Evolutionary conservation across 163 green algal genomes (phyloP), one percentile per base, ranked within the genome.

Genomic region (Scenedesmus sp.): DNA sequence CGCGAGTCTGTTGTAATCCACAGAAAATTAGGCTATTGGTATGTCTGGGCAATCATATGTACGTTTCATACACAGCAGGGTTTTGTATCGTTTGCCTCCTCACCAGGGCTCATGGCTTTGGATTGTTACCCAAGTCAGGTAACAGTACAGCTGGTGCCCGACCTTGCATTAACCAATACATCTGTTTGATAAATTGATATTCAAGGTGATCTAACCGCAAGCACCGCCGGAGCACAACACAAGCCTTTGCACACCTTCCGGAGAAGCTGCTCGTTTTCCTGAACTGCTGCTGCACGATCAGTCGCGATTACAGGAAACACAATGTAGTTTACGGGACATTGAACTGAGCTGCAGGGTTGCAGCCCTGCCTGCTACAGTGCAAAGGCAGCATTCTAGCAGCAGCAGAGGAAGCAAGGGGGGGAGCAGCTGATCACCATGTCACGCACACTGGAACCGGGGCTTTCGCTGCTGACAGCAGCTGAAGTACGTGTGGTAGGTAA

Each of bases 401-500:
- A 81, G 72, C 72, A 81, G 35, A 49, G 72, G 33, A 81, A 49
- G 35, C 18, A 33, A 12, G n/a, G 35, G 35, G 49, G 35, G 72
- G 72, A 49, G 37, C 37, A 30, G 46, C 35, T 86, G 81, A 65
- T 46, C 51, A 43, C 18, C 30, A 86, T 91, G 87, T 82, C 79
- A 18, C 49, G 92, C 22, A 94, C 94, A 0, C 68, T 98, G 1
- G 95, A 97, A 81, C 89, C 95, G 0, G 95, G 94, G 42, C 16
- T 95, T 0, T 96, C 95, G 7, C 65, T 96, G 15, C 96, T 98
- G 76, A 95, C 92, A 7, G 92, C 94, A 24, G 92, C 93, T 12
- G 94, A 97, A 72, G 94, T 97, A 44, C 89, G 93, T 51, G 94
- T 98, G 93, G 96, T 97, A 65, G 59, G 94, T 76, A n/a, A n/a